Percentiles rank a stretch among this genome's conserved stretches.
Evolutionary conservation across 106 monocot species (phyloP).

Genomic region (Dendrobium huoshanense): DNA sequence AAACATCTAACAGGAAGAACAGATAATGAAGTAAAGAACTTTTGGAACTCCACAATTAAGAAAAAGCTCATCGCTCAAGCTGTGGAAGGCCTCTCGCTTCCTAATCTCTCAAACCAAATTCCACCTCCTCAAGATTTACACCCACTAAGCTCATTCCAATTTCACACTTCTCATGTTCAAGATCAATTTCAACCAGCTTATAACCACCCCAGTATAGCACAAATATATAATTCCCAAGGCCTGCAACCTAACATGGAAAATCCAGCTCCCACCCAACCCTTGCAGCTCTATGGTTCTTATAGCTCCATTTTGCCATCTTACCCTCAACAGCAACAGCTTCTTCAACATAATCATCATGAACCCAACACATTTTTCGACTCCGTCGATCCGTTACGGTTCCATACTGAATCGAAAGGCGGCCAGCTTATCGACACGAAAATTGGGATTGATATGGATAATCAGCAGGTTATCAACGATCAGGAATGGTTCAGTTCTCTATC

Average conservation of each 20-base stretch:
- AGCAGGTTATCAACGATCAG: neutral
- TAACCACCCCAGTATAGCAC: neutral
- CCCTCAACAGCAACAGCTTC: too few species aligned
- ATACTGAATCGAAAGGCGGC: neutral
- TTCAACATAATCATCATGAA: neutral
- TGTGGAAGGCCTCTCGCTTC: conserved; percentile 6
- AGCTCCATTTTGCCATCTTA: neutral
- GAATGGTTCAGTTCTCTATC: neutral
- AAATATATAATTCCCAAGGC: neutral
- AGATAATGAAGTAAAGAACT: conserved; percentile 23
- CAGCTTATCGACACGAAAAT: neutral
- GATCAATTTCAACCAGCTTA: neutral
- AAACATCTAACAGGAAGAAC: conserved; percentile 20
- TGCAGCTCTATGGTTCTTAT: neutral
- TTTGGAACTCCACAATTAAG: conserved; percentile 23
- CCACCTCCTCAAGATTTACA: neutral
- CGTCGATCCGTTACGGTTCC: neutral
- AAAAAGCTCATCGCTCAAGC: conserved; percentile 23
- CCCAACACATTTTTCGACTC: neutral
- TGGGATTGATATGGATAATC: neutral
- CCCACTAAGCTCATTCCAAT: neutral
- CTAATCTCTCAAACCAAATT: neutral
- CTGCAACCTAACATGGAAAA: neutral
- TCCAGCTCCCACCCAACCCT: neutral
- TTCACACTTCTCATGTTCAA: neutral